Evolutionary conservation across 1,284 basidiomycete species (phyloP), one percentile per base, ranked within the genome.

Genomic region (Gastroboletus turbinatus): DNA sequence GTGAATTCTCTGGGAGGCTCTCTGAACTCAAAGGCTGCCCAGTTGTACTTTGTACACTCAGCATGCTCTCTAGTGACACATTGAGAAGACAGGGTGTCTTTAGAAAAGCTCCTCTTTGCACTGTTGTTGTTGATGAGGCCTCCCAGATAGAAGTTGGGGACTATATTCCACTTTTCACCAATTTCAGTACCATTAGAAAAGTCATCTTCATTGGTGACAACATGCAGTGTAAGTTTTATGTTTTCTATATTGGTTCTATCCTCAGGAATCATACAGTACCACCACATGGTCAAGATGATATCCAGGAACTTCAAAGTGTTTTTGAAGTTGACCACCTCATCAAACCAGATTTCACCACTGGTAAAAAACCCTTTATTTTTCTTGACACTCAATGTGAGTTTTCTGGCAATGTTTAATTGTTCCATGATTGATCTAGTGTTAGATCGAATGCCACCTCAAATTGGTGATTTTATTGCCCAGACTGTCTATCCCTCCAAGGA

Each of bases 391-490:
- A 86, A 65, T 86, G 84, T 83, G 63, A 60, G 78, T 65, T 59
- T 49, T 57, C 44, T 49, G 43, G n/a, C 48, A 27, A 50, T 7
- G 5, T 35, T 7, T 46, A 45, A 14, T 0, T 19, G 11, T 36
- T 14, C 1, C 40, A 16, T 51, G 8, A 10, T 39, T 61, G 2
- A 69, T 35, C 16, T 32, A 29, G 8, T 13, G 4, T 54, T 54
- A 86, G 89, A 91, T 62, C 83, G 90, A 3, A 90, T 92, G 87
- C 89, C 90, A 54, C 79, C 81, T 42, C 80, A 87, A 59, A 84
- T 90, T 75, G 88, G 88, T n/a, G 60, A 76, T 7, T 84, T 88
- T 52, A 86, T 92, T 47, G 90, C 88, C 27, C 63, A 78, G 46
- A 73, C 75, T 56, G 76, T 92, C 5, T 92, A 92, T 74, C 72